These are phyloP conservation scores for Hypoxylon sp. DNA, from an alignment of 2,329 filamentous ascomycete species.

Conservation along the genomic window DNA sequence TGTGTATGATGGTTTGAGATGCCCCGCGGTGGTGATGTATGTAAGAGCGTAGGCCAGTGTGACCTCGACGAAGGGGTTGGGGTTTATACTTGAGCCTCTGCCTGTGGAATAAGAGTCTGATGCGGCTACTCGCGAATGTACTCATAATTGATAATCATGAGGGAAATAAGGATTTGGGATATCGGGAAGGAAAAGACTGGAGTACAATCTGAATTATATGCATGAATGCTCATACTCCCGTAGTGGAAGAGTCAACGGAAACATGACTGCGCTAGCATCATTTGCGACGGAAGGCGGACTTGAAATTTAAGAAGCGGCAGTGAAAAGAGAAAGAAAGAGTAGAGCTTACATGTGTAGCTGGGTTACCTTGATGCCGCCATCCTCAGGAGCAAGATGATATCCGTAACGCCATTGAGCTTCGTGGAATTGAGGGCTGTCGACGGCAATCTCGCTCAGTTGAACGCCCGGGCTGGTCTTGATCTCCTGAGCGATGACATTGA, in stretches of 20 bases:
- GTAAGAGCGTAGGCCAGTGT: slow-evolving; percentile 88
- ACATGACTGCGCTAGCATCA: neutral
- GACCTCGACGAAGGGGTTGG: slow-evolving; percentile 92
- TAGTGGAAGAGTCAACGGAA: neutral
- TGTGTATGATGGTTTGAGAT: slow-evolving; percentile 57
- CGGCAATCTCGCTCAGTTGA: slow-evolving; percentile 78
- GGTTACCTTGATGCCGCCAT: slow-evolving; percentile 84
- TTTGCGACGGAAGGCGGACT: neutral
- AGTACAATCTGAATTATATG: neutral
- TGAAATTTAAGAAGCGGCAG: neutral
- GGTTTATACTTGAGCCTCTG: slow-evolving; percentile 61
- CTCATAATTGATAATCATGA: neutral
- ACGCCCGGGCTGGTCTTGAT: slow-evolving; percentile 73
- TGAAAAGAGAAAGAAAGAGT: neutral
- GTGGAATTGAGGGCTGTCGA: slow-evolving; percentile 91
- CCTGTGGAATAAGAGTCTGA: slow-evolving; percentile 27
- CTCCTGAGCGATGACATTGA: slow-evolving; percentile 72
- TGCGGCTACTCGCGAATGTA: neutral
- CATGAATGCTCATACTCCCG: neutral
- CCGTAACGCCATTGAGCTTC: slow-evolving; percentile 91
- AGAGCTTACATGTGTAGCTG: slow-evolving; percentile 80
- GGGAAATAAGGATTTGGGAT: slow-evolving; percentile 13
- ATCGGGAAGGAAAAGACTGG: neutral
- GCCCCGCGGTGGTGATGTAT: slow-evolving; percentile 72
- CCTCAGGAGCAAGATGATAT: slow-evolving; percentile 75